Evolutionary conservation across 164 flowering plant genomes (phyloP).

Genomic region (Magnolia changhungtana): DNA sequence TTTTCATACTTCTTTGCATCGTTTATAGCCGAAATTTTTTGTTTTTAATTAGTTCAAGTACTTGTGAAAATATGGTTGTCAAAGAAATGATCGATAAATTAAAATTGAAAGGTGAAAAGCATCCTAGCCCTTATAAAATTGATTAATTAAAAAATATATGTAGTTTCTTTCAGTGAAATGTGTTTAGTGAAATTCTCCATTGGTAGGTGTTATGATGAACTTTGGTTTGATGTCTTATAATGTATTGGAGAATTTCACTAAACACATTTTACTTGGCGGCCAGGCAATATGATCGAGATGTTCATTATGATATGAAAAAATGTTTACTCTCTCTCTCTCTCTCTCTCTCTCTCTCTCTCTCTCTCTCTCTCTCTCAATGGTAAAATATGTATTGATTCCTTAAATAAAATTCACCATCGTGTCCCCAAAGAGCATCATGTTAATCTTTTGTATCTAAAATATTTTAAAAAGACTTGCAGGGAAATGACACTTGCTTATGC

Average conservation of each 20-base stretch:
- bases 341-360: too few relatives aligned
- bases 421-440: background rate
- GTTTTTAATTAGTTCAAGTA: conserved; percentile 2
- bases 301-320: background rate
- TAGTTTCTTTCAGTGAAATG: background rate
- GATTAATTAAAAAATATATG: background rate
- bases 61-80: conserved; percentile 6
- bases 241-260: too few relatives aligned
- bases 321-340: too few relatives aligned
- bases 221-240: background rate
- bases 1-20: background rate
- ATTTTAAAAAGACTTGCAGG: background rate
- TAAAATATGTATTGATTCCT: background rate
- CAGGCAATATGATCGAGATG: background rate
- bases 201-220: background rate
- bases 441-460: background rate
- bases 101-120: background rate
- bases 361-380: too few relatives aligned
- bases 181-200: background rate
- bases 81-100: conserved; percentile 7
- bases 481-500: background rate
- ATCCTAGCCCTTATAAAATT: background rate
- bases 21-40: background rate
- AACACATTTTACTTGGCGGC: background rate
- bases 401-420: background rate